A percentile compares a stretch with the other conserved stretches of the same genome.
Evolutionary conservation across 73 alveolate genomes (phyloP).

Genomic region (Uronychia setigera): DNA sequence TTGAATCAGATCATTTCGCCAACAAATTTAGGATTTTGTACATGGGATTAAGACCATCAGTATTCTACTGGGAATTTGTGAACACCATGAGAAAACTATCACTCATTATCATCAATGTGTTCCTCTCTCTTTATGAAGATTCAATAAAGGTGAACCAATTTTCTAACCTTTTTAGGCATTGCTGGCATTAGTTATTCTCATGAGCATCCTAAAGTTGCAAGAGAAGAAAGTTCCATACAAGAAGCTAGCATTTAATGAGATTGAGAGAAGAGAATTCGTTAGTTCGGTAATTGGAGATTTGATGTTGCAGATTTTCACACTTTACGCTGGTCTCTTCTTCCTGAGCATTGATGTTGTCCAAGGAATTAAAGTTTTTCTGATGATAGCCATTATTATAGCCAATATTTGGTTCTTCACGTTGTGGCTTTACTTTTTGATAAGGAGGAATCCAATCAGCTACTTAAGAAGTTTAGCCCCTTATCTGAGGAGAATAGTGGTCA

Average conservation of each 20-base stretch:
- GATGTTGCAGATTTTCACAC: background rate
- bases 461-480: background rate
- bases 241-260: background rate
- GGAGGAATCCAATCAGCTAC: background rate
- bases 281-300: background rate
- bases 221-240: slow-evolving; percentile 30
- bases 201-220: slow-evolving; percentile 12
- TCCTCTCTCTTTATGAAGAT: slow-evolving; percentile 27
- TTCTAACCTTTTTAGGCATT: too few relatives aligned
- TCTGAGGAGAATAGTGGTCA: background rate
- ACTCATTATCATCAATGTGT: slow-evolving; percentile 21
- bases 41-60: slow-evolving; percentile 25
- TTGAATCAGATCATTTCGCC: slow-evolving; percentile 7
- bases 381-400: background rate
- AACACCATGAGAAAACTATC: slow-evolving; percentile 43
- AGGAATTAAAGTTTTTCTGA: background rate
- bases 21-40: slow-evolving; percentile 37
- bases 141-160: slow-evolving; percentile 3
- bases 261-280: background rate
- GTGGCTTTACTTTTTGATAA: background rate
- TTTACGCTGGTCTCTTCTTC: slow-evolving; percentile 2
- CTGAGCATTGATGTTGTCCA: background rate
- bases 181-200: too few relatives aligned
- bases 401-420: slow-evolving; percentile 12
- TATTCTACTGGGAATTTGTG: slow-evolving; percentile 53